These are phyloP conservation scores for Lepiota subincarnata DNA, from an alignment of 768 basidiomycete species.

Conservation along the genomic window DNA sequence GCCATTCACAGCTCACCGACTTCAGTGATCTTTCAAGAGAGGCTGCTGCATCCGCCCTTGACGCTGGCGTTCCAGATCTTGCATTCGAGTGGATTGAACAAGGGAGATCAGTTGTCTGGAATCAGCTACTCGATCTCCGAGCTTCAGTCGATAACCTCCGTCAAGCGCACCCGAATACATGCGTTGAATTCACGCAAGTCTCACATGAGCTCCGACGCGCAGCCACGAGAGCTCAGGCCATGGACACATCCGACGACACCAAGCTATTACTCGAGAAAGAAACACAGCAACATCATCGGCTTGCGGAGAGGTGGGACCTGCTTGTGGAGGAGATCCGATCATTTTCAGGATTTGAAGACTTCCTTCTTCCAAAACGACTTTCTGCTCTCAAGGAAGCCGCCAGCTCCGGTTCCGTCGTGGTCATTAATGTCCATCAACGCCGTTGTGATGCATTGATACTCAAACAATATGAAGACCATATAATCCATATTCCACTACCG, in stretches of 20 bases:
- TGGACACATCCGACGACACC: no score
- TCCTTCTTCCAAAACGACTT: conserved; percentile 15
- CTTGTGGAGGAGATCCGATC: no score
- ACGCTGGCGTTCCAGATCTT: conserved; percentile 15
- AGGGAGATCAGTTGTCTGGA: conserved; percentile 26
- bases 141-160: conserved; percentile 22
- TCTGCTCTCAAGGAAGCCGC: conserved; percentile 10
- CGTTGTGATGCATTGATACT: no score
- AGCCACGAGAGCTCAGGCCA: no score
- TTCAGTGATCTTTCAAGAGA: neutral
- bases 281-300: no score
- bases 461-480: neutral
- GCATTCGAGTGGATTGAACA: conserved; percentile 33
- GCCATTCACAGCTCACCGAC: no score
- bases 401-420: conserved; percentile 17
- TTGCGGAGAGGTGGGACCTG: no score
- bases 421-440: conserved; percentile 15
- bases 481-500: conserved; percentile 13
- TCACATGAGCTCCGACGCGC: no score
- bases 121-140: conserved; percentile 21
- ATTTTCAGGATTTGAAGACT: conserved; percentile 19
- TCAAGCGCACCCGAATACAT: no score
- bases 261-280: no score
- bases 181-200: no score
- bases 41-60: conserved; percentile 24